These are phyloP conservation scores for Pleoardoris graminearum DNA, from an alignment of 2,329 filamentous ascomycete species.

Conservation along the genomic window DNA sequence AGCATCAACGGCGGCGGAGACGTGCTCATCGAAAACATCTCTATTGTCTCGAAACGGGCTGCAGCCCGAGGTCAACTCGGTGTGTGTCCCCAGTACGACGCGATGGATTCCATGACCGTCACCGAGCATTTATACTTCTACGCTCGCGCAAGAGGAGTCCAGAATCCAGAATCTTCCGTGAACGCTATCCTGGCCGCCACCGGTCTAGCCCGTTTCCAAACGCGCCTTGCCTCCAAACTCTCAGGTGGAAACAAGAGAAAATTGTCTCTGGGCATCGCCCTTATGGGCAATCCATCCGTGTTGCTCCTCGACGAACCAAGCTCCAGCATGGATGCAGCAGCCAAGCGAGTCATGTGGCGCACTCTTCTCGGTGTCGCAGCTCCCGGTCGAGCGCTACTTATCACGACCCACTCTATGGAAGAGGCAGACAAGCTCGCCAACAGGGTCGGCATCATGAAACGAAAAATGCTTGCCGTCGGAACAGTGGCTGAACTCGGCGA, in stretches of 20 bases:
- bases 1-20: conserved; percentile 66
- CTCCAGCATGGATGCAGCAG: conserved; percentile 85
- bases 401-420: conserved; percentile 95
- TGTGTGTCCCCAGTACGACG: conserved; percentile 79
- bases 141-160: conserved; percentile 77
- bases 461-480: conserved; percentile 82
- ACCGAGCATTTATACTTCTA: conserved; percentile 87
- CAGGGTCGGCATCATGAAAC: conserved; percentile 82
- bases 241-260: conserved; percentile 96
- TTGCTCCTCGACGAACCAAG: conserved; percentile 87
- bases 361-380: conserved; percentile 72
- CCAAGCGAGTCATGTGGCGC: conserved; percentile 91
- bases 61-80: conserved; percentile 76
- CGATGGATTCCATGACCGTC: conserved; percentile 89
- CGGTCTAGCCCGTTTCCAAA: conserved; percentile 70
- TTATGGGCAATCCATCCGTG: conserved; percentile 90
- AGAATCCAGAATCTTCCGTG: conserved; percentile 76
- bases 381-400: conserved; percentile 75
- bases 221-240: conserved; percentile 75
- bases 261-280: conserved; percentile 80
- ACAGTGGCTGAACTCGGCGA: conserved; percentile 71
- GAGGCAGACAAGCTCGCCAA: conserved; percentile 87
- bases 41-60: conserved; percentile 72
- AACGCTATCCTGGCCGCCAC: conserved; percentile 77
- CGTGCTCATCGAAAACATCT: conserved; percentile 76